Percentiles rank a stretch among this genome's conserved stretches.
Conservation (phyloP, 2,329 filamentous ascomycete species). For the Dendryphion nanum region DNA sequence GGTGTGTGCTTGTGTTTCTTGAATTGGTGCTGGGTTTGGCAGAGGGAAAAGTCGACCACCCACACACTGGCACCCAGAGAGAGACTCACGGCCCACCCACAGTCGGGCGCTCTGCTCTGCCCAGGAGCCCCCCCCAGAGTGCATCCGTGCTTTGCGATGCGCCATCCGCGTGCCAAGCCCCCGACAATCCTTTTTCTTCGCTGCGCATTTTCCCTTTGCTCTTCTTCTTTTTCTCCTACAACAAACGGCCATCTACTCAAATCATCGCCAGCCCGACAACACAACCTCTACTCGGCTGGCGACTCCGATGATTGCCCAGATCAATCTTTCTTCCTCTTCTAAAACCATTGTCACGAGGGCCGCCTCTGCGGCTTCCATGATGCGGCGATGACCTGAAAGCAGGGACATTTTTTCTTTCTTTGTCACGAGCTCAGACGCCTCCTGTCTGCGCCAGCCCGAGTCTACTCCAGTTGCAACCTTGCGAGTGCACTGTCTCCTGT, state of each 20-base stretch:
- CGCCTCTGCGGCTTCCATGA: conserved; percentile 61
- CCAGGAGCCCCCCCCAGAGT: too few species aligned
- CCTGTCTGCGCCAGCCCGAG: not conserved
- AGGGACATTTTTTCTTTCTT: conserved; percentile 55
- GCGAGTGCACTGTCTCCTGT: too few species aligned
- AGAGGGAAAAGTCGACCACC: too few species aligned
- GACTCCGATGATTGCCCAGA: conserved; percentile 74
- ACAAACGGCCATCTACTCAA: conserved; percentile 70
- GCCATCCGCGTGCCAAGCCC: not conserved
- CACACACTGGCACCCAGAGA: too few species aligned
- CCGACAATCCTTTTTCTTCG: conserved; percentile 2
- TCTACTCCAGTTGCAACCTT: conserved; percentile 12
- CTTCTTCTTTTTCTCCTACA: conserved; percentile 32
- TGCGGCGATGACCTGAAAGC: conserved; percentile 66
- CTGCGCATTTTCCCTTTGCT: conserved; percentile 11
- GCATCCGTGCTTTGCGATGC: too few species aligned
- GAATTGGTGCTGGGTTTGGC: too few species aligned
- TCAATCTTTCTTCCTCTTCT: conserved; percentile 62
- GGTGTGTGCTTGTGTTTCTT: too few species aligned
- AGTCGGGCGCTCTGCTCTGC: too few species aligned
- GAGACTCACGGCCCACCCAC: too few species aligned
- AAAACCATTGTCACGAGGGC: conserved; percentile 82
- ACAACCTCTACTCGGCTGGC: conserved; percentile 61
- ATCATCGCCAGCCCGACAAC: conserved; percentile 64
- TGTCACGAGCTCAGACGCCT: conserved; percentile 22